Conservation (phyloP, 2,329 filamentous ascomycete genomes). For the Colletotrichum lupini region DNA sequence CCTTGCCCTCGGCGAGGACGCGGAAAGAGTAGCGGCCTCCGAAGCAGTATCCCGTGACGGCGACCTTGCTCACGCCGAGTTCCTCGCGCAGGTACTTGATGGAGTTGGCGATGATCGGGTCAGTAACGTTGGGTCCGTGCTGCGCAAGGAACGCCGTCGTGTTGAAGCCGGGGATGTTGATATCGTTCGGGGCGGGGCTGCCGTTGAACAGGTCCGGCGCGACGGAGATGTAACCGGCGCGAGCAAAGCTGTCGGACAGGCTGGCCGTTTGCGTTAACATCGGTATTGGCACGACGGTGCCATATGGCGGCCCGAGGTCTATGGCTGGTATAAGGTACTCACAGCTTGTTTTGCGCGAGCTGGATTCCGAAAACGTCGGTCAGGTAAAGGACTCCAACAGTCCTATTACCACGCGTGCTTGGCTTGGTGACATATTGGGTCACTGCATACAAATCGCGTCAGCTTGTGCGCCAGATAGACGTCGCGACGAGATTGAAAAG, state of each 20-base stretch:
- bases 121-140: slow-evolving; percentile 53
- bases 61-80: slow-evolving; percentile 64
- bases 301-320: no score
- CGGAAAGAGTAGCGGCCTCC: slow-evolving; percentile 69
- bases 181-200: slow-evolving; percentile 57
- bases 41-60: slow-evolving; percentile 72
- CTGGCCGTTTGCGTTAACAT: slow-evolving; percentile 27
- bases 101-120: slow-evolving; percentile 58
- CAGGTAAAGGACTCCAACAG: slow-evolving; percentile 36
- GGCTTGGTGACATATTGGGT: slow-evolving; percentile 32
- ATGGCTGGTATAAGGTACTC: not conserved
- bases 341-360: slow-evolving; percentile 39
- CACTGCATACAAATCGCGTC: not conserved
- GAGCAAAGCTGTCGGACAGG: slow-evolving; percentile 74
- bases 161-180: slow-evolving; percentile 52
- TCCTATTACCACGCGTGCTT: slow-evolving; percentile 1
- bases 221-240: slow-evolving; percentile 73
- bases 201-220: slow-evolving; percentile 75
- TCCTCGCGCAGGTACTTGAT: slow-evolving; percentile 58
- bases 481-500: not conserved
- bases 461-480: not conserved
- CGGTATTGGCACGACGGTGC: no score
- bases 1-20: slow-evolving; percentile 61
- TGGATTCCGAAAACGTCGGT: slow-evolving; percentile 53
- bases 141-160: slow-evolving; percentile 51